These are phyloP conservation scores for Russula sp. DNA, from an alignment of 768 basidiomycete species.

Conservation along the genomic window DNA sequence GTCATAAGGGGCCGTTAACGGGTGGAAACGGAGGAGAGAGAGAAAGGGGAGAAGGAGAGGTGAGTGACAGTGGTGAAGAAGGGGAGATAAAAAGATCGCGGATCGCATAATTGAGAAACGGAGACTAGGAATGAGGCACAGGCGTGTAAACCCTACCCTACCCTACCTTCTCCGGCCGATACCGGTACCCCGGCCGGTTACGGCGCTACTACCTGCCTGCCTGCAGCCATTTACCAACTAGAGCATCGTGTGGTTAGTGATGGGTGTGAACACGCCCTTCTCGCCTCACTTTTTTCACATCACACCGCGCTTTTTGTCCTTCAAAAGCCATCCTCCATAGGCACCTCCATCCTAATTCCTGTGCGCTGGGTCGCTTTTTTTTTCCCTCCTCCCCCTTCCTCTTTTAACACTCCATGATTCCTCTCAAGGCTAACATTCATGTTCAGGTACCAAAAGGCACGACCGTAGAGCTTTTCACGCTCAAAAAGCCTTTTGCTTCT, in stretches of 20 bases:
- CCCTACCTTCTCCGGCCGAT: neutral
- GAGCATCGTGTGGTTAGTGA: neutral
- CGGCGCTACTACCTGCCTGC: neutral
- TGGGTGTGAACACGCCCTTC: neutral
- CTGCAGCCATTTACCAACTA: neutral
- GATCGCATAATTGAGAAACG: neutral
- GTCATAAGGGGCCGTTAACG: constrained; percentile 36
- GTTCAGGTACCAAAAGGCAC: constrained; percentile 24
- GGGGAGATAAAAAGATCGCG: neutral
- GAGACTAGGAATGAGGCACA: constrained; percentile 1
- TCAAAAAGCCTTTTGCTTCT: constrained; percentile 22
- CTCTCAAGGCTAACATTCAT: constrained; percentile 25
- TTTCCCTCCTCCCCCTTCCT: neutral
- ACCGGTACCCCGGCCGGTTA: neutral
- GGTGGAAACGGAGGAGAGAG: neutral
- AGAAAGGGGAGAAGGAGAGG: neutral
- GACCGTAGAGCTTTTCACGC: constrained; percentile 24
- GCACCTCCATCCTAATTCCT: constrained; percentile 1
- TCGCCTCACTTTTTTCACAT: constrained; percentile 18
- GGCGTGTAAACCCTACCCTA: too few relatives aligned
- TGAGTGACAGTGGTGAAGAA: neutral
- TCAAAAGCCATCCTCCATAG: constrained; percentile 12
- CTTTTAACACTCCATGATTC: constrained; percentile 8
- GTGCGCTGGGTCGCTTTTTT: constrained; percentile 11
- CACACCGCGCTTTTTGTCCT: neutral